Evolutionary conservation across 306 rosid species (phyloP).

Genomic region (Fagus sylvatica): DNA sequence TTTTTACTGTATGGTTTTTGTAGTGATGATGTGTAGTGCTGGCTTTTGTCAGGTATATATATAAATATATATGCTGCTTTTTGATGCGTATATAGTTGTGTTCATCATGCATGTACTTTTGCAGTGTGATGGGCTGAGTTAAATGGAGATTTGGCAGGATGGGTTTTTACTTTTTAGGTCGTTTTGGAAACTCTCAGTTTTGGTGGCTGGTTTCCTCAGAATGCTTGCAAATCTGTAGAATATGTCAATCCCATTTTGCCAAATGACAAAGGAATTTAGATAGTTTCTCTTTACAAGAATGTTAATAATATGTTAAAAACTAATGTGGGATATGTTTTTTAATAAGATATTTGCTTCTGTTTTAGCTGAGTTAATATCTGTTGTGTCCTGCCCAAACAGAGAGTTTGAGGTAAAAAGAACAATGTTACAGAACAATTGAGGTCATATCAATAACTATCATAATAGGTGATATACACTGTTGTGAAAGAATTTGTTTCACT

Average conservation of each 20-base stretch:
- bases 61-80: neutral
- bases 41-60: slow-evolving; percentile 35
- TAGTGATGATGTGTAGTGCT: slow-evolving; percentile 42
- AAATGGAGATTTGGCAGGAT: slow-evolving; percentile 27
- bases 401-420: no score
- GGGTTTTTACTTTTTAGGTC: neutral
- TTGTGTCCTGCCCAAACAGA: no score
- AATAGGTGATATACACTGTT: no score
- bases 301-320: neutral
- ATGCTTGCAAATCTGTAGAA: neutral
- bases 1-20: slow-evolving; percentile 23
- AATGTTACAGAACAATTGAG: no score
- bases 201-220: neutral
- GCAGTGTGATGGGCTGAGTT: slow-evolving; percentile 35
- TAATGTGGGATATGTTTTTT: neutral
- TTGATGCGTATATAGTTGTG: slow-evolving; percentile 30
- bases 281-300: neutral
- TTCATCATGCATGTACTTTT: slow-evolving; percentile 23
- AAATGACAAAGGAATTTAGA: neutral
- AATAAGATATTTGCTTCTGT: no score
- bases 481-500: no score
- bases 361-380: no score
- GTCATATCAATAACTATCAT: no score
- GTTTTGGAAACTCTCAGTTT: neutral
- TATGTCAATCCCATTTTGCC: neutral